Evolutionary conservation across 352 stramenopile species (phyloP).

Genomic region (Phytopythium vexans): DNA sequence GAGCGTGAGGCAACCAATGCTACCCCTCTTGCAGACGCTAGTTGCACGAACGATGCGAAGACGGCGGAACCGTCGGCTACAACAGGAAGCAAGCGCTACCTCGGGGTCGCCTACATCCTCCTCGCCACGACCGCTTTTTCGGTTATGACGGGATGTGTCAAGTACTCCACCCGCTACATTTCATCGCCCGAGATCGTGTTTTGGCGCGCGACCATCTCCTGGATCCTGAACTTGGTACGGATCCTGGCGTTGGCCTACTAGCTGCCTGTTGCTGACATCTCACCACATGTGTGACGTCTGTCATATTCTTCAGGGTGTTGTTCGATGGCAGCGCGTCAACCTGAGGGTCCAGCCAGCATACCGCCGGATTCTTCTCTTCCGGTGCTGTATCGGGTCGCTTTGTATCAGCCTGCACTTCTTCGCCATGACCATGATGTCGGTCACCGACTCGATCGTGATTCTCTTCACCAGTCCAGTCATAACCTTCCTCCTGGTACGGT

Average conservation of each 20-base stretch:
- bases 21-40: too few species aligned
- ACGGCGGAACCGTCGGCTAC: slow-evolving; percentile 4
- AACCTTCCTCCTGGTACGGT: slow-evolving; percentile 39
- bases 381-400: slow-evolving; percentile 34
- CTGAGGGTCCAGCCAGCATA: slow-evolving; percentile 17
- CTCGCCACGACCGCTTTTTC: slow-evolving; percentile 37
- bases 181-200: slow-evolving; percentile 33
- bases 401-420: slow-evolving; percentile 37
- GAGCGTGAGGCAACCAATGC: too few species aligned
- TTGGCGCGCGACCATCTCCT: slow-evolving; percentile 35
- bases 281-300: background rate
- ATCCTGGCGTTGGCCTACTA: slow-evolving; percentile 3
- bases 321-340: slow-evolving; percentile 18
- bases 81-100: background rate
- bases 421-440: slow-evolving; percentile 43
- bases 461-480: slow-evolving; percentile 48
- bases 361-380: slow-evolving; percentile 25
- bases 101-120: slow-evolving; percentile 17
- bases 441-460: slow-evolving; percentile 47
- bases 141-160: slow-evolving; percentile 42
- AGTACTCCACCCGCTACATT: slow-evolving; percentile 27
- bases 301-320: slow-evolving; percentile 11
- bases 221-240: slow-evolving; percentile 27
- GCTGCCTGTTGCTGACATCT: too few species aligned
- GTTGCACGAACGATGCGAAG: background rate